Conservation (phyloP, 371 early-diverging fungal genomes). For the Mucor velutinosus region DNA sequence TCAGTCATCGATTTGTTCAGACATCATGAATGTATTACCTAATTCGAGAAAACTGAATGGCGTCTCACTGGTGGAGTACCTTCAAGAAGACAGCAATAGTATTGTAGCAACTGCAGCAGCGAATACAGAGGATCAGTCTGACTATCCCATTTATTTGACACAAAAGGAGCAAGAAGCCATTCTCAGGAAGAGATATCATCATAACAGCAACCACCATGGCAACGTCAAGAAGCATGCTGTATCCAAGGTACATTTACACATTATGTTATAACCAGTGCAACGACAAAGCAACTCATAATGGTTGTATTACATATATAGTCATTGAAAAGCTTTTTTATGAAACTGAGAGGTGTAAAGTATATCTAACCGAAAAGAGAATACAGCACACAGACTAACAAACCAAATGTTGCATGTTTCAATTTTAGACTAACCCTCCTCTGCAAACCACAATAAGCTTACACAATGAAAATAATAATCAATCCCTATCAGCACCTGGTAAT, state of each 20-base stretch:
- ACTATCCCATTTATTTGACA: not conserved
- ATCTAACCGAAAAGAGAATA: not conserved
- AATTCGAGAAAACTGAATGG: constrained; percentile 17
- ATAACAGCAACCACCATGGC: not conserved
- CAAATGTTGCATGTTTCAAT: constrained; percentile 1
- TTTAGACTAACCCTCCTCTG: constrained; percentile 3
- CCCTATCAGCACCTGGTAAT: not conserved
- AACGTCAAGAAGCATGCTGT: constrained; percentile 1
- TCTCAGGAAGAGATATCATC: not conserved
- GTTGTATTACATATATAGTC: constrained; percentile 9
- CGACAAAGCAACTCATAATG: not conserved
- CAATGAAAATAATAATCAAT: constrained; percentile 9
- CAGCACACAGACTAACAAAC: not conserved
- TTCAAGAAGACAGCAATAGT: not conserved
- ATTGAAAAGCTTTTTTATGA: constrained; percentile 15
- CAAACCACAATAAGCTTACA: not conserved
- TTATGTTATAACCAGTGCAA: not conserved
- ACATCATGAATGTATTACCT: constrained; percentile 2
- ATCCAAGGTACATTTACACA: not conserved
- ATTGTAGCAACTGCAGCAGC: not conserved
- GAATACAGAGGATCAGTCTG: not conserved
- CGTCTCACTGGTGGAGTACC: constrained; percentile 2
- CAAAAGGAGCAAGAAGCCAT: constrained; percentile 1
- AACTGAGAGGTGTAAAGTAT: constrained; percentile 18
- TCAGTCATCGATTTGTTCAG: not conserved